A percentile compares a stretch with the other conserved stretches of the same genome.
Conservation (phyloP, 2,329 filamentous ascomycete genomes). For the Fusarium sp. region DNA sequence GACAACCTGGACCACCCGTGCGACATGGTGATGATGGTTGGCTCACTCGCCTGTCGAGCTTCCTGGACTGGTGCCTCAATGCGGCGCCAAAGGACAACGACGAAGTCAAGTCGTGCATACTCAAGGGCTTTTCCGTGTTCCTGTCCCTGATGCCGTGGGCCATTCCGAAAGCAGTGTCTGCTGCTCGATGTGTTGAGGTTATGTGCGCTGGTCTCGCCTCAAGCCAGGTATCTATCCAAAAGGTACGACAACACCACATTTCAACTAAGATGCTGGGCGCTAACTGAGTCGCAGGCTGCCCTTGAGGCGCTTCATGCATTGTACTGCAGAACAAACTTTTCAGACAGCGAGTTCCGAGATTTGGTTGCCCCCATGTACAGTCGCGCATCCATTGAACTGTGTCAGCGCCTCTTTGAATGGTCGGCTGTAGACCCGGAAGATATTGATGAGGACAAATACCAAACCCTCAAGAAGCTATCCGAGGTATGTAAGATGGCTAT, state of each 20-base stretch:
- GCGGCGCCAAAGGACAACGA: slow-evolving; percentile 73
- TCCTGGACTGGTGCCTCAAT: slow-evolving; percentile 79
- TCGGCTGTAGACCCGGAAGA: slow-evolving; percentile 83
- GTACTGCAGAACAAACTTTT: slow-evolving; percentile 80
- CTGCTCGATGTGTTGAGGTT: slow-evolving; percentile 75
- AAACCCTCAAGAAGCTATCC: slow-evolving; percentile 91
- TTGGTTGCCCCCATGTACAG: slow-evolving; percentile 85
- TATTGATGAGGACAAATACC: slow-evolving; percentile 91
- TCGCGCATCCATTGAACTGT: slow-evolving; percentile 75
- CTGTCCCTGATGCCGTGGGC: slow-evolving; percentile 88
- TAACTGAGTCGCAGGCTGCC: slow-evolving; percentile 68
- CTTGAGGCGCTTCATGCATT: slow-evolving; percentile 87
- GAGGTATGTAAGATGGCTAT: slow-evolving; percentile 69
- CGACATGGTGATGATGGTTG: slow-evolving; percentile 87
- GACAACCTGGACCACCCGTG: slow-evolving; percentile 75
- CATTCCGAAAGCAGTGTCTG: slow-evolving; percentile 82
- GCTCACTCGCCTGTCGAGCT: slow-evolving; percentile 80
- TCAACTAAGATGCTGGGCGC: not conserved
- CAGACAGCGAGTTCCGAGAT: slow-evolving; percentile 81
- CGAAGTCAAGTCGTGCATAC: slow-evolving; percentile 75
- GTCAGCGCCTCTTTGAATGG: slow-evolving; percentile 83
- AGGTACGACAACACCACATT: slow-evolving; percentile 60
- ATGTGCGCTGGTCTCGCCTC: slow-evolving; percentile 79
- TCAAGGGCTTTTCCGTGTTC: slow-evolving; percentile 82
- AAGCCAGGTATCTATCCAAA: slow-evolving; percentile 77